Percentiles rank a stretch among this genome's conserved stretches.
Evolutionary conservation across 495 filamentous ascomycete species (phyloP).

Genomic region (Jackrogersella minutella): DNA sequence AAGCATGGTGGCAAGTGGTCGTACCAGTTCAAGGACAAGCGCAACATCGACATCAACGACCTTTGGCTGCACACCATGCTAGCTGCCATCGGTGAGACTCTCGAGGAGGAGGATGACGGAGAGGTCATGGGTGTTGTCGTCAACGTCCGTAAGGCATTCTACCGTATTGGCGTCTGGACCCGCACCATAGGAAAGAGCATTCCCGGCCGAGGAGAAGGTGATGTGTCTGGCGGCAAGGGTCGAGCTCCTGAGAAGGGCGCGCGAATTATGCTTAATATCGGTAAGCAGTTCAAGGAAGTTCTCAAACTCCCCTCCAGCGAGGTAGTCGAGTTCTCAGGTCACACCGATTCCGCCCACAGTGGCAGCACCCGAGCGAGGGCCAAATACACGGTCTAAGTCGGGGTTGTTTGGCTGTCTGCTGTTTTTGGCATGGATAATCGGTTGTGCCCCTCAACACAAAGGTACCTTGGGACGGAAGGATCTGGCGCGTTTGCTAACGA

Average conservation of each 20-base stretch:
- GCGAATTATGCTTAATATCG: conserved; percentile 83
- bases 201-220: conserved; percentile 74
- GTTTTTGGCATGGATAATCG: neutral
- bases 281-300: conserved; percentile 88
- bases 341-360: conserved; percentile 90
- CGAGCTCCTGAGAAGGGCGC: conserved; percentile 79
- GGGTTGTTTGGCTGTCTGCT: neutral
- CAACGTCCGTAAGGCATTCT: conserved; percentile 98
- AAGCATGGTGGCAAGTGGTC: conserved; percentile 99
- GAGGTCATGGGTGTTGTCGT: conserved; percentile 99
- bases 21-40: conserved; percentile 95
- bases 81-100: conserved; percentile 94
- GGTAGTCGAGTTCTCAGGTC: conserved; percentile 90
- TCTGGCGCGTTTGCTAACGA: neutral
- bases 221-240: conserved; percentile 71
- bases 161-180: conserved; percentile 92
- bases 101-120: conserved; percentile 91
- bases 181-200: conserved; percentile 86
- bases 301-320: conserved; percentile 78
- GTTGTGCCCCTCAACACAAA: neutral
- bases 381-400: conserved; percentile 79
- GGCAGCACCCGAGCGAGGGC: conserved; percentile 95
- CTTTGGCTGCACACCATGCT: conserved; percentile 98
- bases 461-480: neutral
- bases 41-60: conserved; percentile 86